Base-by-base conservation (phyloP, 352 stramenopile genomes). In the Phytopythium montanum region DNA sequence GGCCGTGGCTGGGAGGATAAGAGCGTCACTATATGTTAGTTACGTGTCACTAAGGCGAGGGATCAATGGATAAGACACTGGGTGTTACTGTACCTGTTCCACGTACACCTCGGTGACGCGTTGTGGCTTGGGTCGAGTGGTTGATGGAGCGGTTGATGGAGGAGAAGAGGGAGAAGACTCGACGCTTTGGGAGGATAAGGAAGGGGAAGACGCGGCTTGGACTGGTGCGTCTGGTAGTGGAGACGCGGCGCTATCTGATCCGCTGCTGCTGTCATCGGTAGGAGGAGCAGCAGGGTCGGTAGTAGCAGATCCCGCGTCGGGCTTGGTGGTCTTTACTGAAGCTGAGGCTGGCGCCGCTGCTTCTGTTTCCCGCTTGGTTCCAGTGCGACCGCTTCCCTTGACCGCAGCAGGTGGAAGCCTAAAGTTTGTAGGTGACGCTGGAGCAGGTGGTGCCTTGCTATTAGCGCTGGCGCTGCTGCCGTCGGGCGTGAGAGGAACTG, bases 31-130 rank as follows among this genome's bases (percentile, higher is more conserved):
- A 2, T 9, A 34, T 5, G 2, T 48, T 14, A 48, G 33, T 12
- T 13, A 21, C 3, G 8, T 6, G 5, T 54, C 5, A 34, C 14
- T 23, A 21, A n/a, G 33, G 14, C 33, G 14, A 3, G 29, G 21
- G 19, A 31, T 44, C 18, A 4, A 23, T 19, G 9, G 5, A 3
- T 28, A 10, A 6, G 8, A 29, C 13, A 1, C 25, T 9, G n/a
- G n/a, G n/a, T n/a, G n/a, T n/a, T n/a, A n/a, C n/a, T n/a, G n/a
- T 44, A 59, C 54, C 54, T 59, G 39, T n/a, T 61, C 31, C n/a
- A 54, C 56, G 44, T 61, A 54, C n/a, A 61, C 42, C 25, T 61
- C 56, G 2, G 31, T 54, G 28, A 52, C 52, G 13, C 48, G 53
- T 23, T 51, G 59, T 18, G 41, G 41, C 31, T 55, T 44, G 13